Percentiles rank a stretch among this genome's conserved stretches.
phyloP scores from a whole-genome alignment of 2,329 filamentous ascomycete genomes.

The Colletotrichum siamense region DNA sequence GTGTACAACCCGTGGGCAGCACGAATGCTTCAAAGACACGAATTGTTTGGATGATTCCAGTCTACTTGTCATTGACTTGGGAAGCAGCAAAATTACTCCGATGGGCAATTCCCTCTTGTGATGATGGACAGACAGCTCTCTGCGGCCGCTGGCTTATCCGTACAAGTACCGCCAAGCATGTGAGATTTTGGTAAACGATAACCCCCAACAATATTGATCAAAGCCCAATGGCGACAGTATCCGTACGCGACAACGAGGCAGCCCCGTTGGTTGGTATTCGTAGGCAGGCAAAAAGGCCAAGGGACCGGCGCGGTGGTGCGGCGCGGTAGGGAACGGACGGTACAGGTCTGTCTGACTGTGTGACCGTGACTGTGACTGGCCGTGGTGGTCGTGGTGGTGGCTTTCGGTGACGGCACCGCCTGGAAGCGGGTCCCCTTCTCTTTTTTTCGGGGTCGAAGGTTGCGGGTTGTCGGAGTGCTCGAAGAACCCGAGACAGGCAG shows the following conservation, averaged over 20 bases:
- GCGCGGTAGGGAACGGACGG: not conserved
- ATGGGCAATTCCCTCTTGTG: not conserved
- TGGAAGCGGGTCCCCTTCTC: not conserved
- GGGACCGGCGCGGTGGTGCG: not conserved
- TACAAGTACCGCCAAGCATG: not conserved
- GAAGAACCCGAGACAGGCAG: conserved; percentile 16
- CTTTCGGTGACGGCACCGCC: not conserved
- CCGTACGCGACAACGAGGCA: not conserved
- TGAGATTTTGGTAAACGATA: not conserved
- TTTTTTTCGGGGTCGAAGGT: not conserved
- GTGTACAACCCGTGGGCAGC: not conserved
- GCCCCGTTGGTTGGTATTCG: not conserved
- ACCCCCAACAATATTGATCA: not conserved
- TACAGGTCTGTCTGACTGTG: not conserved
- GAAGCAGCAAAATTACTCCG: not conserved
- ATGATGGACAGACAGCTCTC: not conserved
- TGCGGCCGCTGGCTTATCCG: not conserved
- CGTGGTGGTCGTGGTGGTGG: not conserved
- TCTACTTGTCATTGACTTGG: not conserved
- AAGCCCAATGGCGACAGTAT: not conserved
- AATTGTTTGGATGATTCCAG: not conserved
- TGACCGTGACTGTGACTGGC: not conserved
- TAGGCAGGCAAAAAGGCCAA: not conserved
- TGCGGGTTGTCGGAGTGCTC: conserved; percentile 20
- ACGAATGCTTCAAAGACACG: not conserved